phyloP scores from a whole-genome alignment of 768 basidiomycete genomes.

The Goffeauzyma gilvescens region DNA sequence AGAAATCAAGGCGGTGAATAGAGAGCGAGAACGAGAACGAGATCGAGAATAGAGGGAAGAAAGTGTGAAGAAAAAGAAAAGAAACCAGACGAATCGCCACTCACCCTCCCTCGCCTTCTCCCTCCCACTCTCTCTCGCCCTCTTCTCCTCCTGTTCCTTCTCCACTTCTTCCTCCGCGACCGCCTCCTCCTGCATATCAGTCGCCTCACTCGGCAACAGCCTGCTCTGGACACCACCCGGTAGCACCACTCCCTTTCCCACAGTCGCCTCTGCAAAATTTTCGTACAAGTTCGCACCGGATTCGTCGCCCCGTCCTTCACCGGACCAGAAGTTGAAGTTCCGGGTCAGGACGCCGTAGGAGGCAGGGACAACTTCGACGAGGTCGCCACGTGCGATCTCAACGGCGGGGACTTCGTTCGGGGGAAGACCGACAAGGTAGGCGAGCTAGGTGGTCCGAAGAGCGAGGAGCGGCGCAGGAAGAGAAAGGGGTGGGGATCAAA shows the following conservation, averaged over 20 bases:
- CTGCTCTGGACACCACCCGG: conserved; percentile 16
- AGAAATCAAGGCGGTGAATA: no score
- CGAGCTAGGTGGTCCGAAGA: no score
- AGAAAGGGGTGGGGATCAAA: background rate
- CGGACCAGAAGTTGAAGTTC: conserved; percentile 40
- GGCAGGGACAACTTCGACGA: conserved; percentile 48
- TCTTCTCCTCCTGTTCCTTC: conserved; percentile 10
- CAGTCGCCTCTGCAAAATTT: conserved; percentile 32
- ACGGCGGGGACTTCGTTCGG: conserved; percentile 94
- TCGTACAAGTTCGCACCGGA: conserved; percentile 32
- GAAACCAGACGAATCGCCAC: no score
- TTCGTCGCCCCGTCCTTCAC: conserved; percentile 29
- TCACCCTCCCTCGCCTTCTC: conserved; percentile 6
- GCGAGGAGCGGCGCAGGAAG: background rate
- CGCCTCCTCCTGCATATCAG: conserved; percentile 24
- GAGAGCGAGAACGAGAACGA: no score
- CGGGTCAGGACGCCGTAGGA: conserved; percentile 63
- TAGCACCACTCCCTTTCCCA: conserved; percentile 22
- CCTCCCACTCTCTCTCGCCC: background rate
- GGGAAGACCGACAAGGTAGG: conserved; percentile 54
- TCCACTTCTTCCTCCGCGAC: conserved; percentile 22
- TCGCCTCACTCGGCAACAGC: conserved; percentile 20
- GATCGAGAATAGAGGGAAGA: no score
- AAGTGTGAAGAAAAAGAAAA: no score
- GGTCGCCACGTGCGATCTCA: conserved; percentile 84